Conservation (phyloP, 176 grass and related monocot genomes). For the Paspalum notatum region DNA sequence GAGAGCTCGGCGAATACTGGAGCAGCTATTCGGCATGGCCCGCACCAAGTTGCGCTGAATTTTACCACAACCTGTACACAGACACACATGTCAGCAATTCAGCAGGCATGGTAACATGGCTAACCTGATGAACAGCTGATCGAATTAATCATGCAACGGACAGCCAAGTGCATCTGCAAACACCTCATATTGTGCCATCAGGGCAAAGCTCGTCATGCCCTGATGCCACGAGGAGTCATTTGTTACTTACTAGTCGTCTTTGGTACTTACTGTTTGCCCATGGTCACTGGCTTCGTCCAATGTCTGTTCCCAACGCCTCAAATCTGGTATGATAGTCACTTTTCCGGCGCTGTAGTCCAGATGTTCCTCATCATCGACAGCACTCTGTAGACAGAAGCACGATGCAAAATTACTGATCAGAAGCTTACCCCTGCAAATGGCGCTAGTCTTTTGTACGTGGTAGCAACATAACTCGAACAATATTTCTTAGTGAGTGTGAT, state of each 20-base stretch:
- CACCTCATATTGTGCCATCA: background rate
- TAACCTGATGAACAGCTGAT: background rate
- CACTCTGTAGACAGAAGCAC: constrained; percentile 41
- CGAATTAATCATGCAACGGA: background rate
- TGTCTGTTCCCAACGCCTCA: constrained; percentile 46
- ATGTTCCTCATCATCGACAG: constrained; percentile 46
- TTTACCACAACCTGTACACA: constrained; percentile 67
- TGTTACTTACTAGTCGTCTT: background rate
- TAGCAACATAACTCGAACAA: too few relatives aligned
- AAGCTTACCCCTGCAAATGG: background rate
- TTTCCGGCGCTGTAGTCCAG: constrained; percentile 58
- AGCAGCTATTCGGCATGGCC: constrained; percentile 61
- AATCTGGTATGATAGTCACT: constrained; percentile 43
- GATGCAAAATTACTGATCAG: background rate
- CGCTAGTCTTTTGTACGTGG: too few relatives aligned
- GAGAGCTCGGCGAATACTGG: constrained; percentile 62
- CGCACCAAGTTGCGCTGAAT: constrained; percentile 78
- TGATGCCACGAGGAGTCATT: background rate
- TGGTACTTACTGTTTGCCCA: constrained; percentile 47
- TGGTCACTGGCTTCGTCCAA: constrained; percentile 40
- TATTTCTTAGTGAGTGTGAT: too few relatives aligned
- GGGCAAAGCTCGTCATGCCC: background rate
- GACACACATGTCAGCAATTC: background rate
- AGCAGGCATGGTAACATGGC: background rate
- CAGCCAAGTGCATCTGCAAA: background rate